phyloP scores from a whole-genome alignment of 352 stramenopile genomes.

The Phytophthora macrochlamydospora region DNA sequence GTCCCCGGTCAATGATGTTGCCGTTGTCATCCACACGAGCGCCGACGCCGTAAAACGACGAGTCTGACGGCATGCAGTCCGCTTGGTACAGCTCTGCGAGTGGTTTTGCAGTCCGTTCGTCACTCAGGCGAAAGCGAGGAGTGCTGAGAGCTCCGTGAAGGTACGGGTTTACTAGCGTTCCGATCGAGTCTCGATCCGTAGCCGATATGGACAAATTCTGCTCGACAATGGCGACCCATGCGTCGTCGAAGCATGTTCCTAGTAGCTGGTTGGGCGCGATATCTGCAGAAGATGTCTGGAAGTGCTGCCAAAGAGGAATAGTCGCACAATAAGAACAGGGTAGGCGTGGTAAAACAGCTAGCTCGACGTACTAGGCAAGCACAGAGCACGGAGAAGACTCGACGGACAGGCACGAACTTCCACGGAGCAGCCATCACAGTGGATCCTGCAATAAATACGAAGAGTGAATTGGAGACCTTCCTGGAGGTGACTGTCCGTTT shows the following conservation, averaged over 20 bases:
- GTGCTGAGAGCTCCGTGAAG: slow-evolving; percentile 37
- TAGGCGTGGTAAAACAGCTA: too few relatives aligned
- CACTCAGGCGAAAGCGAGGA: slow-evolving; percentile 41
- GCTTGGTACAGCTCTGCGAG: slow-evolving; percentile 34
- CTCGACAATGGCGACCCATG: slow-evolving; percentile 35
- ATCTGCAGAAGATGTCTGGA: slow-evolving; percentile 12
- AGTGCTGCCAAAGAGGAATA: slow-evolving; percentile 1
- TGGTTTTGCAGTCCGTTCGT: slow-evolving; percentile 28
- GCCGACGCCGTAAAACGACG: slow-evolving; percentile 41
- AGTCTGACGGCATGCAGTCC: slow-evolving; percentile 28
- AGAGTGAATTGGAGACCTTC: too few relatives aligned
- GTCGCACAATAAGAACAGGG: not conserved
- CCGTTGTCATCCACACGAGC: slow-evolving; percentile 34
- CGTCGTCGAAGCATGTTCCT: slow-evolving; percentile 43
- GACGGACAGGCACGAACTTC: too few relatives aligned
- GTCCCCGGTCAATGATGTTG: slow-evolving; percentile 29
- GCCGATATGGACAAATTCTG: slow-evolving; percentile 33
- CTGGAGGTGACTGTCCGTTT: too few relatives aligned
- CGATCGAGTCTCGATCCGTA: slow-evolving; percentile 22
- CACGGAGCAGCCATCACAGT: too few relatives aligned
- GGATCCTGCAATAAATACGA: too few relatives aligned
- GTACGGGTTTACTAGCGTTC: slow-evolving; percentile 31
- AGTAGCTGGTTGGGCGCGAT: slow-evolving; percentile 46
- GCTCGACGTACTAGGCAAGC: too few relatives aligned
- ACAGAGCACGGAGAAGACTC: too few relatives aligned